These are phyloP conservation scores for Phytophthora constricta DNA, from an alignment of 352 stramenopile genomes.

Conservation along the genomic window DNA sequence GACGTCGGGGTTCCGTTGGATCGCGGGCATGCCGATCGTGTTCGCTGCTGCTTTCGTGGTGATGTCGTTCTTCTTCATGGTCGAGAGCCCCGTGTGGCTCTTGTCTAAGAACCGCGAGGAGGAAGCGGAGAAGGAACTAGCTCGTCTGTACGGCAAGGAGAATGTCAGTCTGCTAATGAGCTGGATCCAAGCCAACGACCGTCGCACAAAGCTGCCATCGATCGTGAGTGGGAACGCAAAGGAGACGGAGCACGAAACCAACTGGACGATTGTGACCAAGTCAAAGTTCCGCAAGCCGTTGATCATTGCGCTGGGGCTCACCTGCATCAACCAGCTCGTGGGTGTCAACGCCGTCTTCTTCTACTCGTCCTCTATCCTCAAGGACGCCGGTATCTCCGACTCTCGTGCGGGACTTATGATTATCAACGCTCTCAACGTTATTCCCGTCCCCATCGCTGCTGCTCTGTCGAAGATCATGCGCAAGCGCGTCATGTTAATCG, in stretches of 20 bases:
- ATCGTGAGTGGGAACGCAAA: constrained; percentile 13
- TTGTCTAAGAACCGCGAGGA: constrained; percentile 38
- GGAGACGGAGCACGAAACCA: constrained; percentile 17
- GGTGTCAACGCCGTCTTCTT: constrained; percentile 74
- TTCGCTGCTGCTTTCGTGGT: constrained; percentile 34
- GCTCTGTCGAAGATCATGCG: constrained; percentile 36
- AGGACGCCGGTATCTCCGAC: constrained; percentile 53
- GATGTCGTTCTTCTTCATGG: constrained; percentile 42
- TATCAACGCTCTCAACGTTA: constrained; percentile 56
- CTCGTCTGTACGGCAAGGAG: constrained; percentile 42
- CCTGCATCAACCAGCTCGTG: constrained; percentile 62
- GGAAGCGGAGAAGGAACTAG: constrained; percentile 35
- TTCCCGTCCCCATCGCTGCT: constrained; percentile 44
- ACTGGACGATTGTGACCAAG: constrained; percentile 31
- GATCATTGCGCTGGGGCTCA: constrained; percentile 47
- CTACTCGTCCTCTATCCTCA: constrained; percentile 71
- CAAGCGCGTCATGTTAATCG: constrained; percentile 52
- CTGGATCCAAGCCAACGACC: constrained; percentile 39
- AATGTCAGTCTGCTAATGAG: constrained; percentile 38
- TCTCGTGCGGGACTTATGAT: constrained; percentile 58
- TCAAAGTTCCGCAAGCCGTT: constrained; percentile 43
- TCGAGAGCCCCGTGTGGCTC: constrained; percentile 55
- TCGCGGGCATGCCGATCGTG: constrained; percentile 47
- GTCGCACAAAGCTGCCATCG: constrained; percentile 31
- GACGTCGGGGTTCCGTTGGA: constrained; percentile 55